Conservation (phyloP, 306 rosid species). For the Medicago lupulina region DNA sequence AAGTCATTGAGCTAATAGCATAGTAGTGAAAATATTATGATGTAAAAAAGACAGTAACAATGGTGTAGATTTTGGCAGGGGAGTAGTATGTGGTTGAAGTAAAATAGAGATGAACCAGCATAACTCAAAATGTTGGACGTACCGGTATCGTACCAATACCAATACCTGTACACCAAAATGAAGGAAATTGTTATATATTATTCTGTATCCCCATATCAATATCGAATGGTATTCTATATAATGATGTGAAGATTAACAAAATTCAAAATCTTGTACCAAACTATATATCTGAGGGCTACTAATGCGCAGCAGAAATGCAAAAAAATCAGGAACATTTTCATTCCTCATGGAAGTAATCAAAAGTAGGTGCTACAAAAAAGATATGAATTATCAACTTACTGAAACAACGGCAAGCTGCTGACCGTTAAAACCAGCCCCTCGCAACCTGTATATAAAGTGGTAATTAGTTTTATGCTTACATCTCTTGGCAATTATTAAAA, state of each 20-base stretch:
- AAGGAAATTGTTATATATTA: slow-evolving; percentile 25
- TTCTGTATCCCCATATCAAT: slow-evolving; percentile 20
- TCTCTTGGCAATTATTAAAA: slow-evolving; percentile 20
- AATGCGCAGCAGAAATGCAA: slow-evolving; percentile 3
- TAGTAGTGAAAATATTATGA: slow-evolving; percentile 15
- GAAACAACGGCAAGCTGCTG: slow-evolving; percentile 90
- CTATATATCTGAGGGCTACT: slow-evolving; percentile 7
- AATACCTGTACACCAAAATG: slow-evolving; percentile 34
- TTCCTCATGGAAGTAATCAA: slow-evolving; percentile 1
- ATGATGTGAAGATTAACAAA: slow-evolving; percentile 15
- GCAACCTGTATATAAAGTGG: slow-evolving; percentile 61
- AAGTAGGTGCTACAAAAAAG: slow-evolving; percentile 29
- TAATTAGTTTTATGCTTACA: slow-evolving; percentile 21
- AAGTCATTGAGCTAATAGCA: slow-evolving; percentile 12
- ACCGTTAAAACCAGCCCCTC: slow-evolving; percentile 71
- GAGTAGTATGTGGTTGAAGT: slow-evolving; percentile 5
- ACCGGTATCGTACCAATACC: slow-evolving; percentile 25
- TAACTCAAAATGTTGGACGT: slow-evolving; percentile 29
- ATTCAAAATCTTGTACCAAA: slow-evolving; percentile 9
- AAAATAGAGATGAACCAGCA: slow-evolving; percentile 14
- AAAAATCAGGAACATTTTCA: neutral
- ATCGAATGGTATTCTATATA: slow-evolving; percentile 24
- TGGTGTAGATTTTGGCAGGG: slow-evolving; percentile 14
- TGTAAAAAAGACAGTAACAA: slow-evolving; percentile 10
- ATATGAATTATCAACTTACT: slow-evolving; percentile 53